Base-by-base conservation (phyloP, 2,329 filamentous ascomycete species). In the Ilyonectria mors-panacis region DNA sequence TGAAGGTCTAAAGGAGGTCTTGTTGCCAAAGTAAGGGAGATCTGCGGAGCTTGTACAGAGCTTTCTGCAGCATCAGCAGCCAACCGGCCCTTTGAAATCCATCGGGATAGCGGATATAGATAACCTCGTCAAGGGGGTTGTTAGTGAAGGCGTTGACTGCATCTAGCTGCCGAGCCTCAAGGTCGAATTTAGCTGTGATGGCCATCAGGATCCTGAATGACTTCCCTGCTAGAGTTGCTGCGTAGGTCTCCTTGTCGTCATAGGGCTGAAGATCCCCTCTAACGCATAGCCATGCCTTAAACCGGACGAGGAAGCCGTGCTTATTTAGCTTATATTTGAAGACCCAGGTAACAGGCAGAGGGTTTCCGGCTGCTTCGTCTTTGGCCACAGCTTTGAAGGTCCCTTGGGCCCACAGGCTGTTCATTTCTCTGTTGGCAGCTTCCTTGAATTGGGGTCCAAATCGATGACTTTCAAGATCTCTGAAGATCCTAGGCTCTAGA, bases 61-160 rank as follows among this genome's bases (percentile, higher is more conserved):
- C 57, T 21, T 39, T 51, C 1, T 26, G 5, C 0, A 60, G 45
- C 58, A 3, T 6, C 6, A 42, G 35, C 15, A 15, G 7, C 35
- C 23, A 60, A n/a, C 23, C 15, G 15, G 3, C 1, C 4, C 44
- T 2, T 39, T 61, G 9, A 8, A 33, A 59, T 7, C 61, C 37
- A 19, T 65, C n/a, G 6, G 57, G 57, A 9, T 28, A 64, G 17
- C 8, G 2, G 7, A 68, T 55, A 33, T 54, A 68, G 13, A 68
- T 23, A 10, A 54, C 37, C 37, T 68, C 37, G 26, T 68, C 37
- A 33, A 59, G 28, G 2, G 9, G 6, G 26, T 17, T 55, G 17
- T 68, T 68, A 1, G 45, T 68, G 17, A 68, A 68, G 23, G 65
- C 59, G 21, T 67, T 67, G 13, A 67, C 33, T 23, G 65, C 65